Conservation (phyloP, 305 asterid species). For the Rubia occidens region DNA sequence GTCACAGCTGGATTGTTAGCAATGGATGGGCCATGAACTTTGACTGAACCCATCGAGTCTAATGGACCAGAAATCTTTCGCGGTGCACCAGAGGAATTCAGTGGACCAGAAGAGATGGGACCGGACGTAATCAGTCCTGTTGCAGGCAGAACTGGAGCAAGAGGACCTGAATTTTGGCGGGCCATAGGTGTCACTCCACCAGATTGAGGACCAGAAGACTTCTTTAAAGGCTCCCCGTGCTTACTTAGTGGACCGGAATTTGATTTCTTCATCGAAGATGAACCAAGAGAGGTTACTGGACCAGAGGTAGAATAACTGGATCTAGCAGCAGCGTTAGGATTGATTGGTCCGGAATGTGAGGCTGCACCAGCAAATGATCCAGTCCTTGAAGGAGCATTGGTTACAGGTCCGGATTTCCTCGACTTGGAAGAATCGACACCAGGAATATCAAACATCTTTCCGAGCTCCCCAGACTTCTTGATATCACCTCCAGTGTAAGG, state of each 20-base stretch:
- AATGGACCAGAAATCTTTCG: slow-evolving; percentile 72
- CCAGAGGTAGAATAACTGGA: slow-evolving; percentile 70
- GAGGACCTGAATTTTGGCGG: slow-evolving; percentile 85
- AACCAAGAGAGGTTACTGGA: slow-evolving; percentile 56
- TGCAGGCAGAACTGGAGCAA: slow-evolving; percentile 63
- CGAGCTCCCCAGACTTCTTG: slow-evolving; percentile 89
- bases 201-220: slow-evolving; percentile 83
- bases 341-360: slow-evolving; percentile 76
- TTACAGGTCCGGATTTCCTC: slow-evolving; percentile 75
- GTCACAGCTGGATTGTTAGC: slow-evolving; percentile 71
- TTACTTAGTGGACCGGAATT: slow-evolving; percentile 80
- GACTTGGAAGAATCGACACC: slow-evolving; percentile 58
- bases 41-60: slow-evolving; percentile 53
- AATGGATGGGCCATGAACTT: slow-evolving; percentile 39
- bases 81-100: slow-evolving; percentile 69
- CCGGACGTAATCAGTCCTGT: slow-evolving; percentile 95
- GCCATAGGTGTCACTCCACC: slow-evolving; percentile 56
- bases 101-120: slow-evolving; percentile 70
- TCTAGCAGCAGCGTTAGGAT: slow-evolving; percentile 49
- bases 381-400: slow-evolving; percentile 44
- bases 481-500: slow-evolving; percentile 96
- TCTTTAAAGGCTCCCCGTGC: slow-evolving; percentile 87
- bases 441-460: slow-evolving; percentile 88
- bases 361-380: slow-evolving; percentile 51
- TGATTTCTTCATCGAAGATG: slow-evolving; percentile 65